These are phyloP conservation scores for Flaveria linearis DNA, from an alignment of 129 eudicot genomes.

Conservation along the genomic window DNA sequence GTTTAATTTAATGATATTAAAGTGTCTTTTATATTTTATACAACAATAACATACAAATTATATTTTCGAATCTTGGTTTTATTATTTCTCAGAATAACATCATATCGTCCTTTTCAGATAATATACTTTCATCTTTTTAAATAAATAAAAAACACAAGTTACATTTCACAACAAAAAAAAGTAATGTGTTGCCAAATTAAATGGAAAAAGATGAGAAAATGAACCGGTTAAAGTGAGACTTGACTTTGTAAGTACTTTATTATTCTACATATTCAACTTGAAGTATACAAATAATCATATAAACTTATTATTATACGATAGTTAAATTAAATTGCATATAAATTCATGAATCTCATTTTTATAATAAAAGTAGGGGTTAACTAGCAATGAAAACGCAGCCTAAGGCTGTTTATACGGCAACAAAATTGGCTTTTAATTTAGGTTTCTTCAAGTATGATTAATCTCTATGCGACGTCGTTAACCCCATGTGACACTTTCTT, in stretches of 20 bases:
- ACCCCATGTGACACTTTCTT: conserved; percentile 76
- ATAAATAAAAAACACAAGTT: background rate
- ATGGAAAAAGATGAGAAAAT: background rate
- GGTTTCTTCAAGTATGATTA: conserved; percentile 37
- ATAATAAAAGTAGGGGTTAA: conserved; percentile 36
- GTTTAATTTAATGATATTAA: no score
- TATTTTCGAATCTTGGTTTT: no score
- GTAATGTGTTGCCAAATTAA: background rate
- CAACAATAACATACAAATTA: no score
- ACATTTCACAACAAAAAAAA: background rate
- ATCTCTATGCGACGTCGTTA: conserved; percentile 46
- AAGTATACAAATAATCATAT: background rate
- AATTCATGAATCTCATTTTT: conserved; percentile 11
- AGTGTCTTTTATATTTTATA: no score
- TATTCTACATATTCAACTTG: background rate
- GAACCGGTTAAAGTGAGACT: background rate
- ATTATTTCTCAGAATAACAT: no score
- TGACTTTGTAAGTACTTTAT: background rate
- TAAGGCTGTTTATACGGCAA: conserved; percentile 55
- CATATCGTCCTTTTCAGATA: background rate
- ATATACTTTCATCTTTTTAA: background rate
- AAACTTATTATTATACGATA: background rate
- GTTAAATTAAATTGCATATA: background rate
- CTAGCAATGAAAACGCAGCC: conserved; percentile 38
- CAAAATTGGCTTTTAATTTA: conserved; percentile 58